Conservation (phyloP, 192 early-diverging fungal genomes). For the Backusella luteola region DNA sequence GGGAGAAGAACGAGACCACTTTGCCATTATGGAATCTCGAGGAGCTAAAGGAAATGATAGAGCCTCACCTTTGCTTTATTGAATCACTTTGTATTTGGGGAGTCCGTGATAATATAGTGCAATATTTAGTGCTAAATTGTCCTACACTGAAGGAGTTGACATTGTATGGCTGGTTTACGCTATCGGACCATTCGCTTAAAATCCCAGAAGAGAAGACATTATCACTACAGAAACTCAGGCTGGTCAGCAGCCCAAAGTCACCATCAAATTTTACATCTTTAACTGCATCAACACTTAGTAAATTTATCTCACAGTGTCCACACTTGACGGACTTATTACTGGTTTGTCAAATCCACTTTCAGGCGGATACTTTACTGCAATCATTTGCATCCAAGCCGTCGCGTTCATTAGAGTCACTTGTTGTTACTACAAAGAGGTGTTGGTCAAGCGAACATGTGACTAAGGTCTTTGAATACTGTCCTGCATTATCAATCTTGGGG, state of each 20-base stretch:
- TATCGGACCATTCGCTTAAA: not conserved
- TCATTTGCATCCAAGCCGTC: not conserved
- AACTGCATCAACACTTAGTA: not conserved
- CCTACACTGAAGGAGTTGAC: not conserved
- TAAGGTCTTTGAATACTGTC: not conserved
- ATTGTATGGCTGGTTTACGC: not conserved
- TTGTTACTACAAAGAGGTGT: not conserved
- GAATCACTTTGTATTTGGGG: not conserved
- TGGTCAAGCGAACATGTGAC: not conserved
- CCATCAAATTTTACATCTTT: not conserved
- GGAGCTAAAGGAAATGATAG: not conserved
- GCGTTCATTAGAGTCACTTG: not conserved
- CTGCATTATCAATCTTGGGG: not conserved
- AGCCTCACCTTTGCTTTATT: not conserved
- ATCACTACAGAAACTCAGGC: not conserved
- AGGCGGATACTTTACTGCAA: not conserved
- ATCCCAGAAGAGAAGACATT: not conserved
- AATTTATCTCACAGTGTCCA: not conserved
- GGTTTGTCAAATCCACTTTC: not conserved
- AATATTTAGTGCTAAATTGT: not conserved
- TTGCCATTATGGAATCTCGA: not conserved
- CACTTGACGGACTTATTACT: not conserved
- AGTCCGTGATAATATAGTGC: not conserved
- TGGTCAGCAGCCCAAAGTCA: not conserved
- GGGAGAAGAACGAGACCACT: not conserved